phyloP scores from a whole-genome alignment of 495 filamentous ascomycete genomes.

The Penicillium lagena region DNA sequence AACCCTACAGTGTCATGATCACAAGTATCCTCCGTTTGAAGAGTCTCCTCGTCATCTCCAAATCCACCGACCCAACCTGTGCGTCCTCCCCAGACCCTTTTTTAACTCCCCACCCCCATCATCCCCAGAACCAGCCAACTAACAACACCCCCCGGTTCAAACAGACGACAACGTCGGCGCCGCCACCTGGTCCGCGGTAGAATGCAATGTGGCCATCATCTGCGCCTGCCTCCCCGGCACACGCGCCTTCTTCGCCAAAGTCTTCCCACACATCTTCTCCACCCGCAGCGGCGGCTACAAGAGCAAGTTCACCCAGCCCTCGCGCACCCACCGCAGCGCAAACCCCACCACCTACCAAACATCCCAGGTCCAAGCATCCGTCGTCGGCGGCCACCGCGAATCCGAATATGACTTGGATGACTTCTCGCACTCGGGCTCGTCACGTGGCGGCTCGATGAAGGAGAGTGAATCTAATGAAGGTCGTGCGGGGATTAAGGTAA shows the following conservation, averaged over 20 bases:
- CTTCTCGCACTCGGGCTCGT: slow-evolving; percentile 6
- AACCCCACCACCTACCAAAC: slow-evolving; percentile 11
- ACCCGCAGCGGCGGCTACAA: slow-evolving; percentile 22
- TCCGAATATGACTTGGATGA: slow-evolving; percentile 17
- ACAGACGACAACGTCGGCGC: slow-evolving; percentile 46
- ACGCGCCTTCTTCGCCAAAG: slow-evolving; percentile 39
- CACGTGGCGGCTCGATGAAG: slow-evolving; percentile 1
- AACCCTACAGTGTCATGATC: slow-evolving; percentile 36
- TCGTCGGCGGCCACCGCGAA: slow-evolving; percentile 10
- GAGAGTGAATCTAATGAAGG: not conserved
- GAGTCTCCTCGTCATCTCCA: slow-evolving; percentile 35
- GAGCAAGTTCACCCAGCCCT: slow-evolving; percentile 15
- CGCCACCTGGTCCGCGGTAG: slow-evolving; percentile 51
- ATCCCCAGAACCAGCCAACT: not conserved
- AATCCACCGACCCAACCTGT: slow-evolving; percentile 44
- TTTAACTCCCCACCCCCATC: not conserved
- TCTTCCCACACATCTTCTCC: slow-evolving; percentile 30
- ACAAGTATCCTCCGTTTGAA: slow-evolving; percentile 50
- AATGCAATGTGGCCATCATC: slow-evolving; percentile 52
- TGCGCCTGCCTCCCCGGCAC: slow-evolving; percentile 52
- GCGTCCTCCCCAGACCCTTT: not conserved
- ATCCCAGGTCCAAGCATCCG: slow-evolving; percentile 17
- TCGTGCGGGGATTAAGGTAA: slow-evolving; percentile 23
- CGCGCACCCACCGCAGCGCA: slow-evolving; percentile 9
- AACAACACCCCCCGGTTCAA: not conserved